Evolutionary conservation across 1,284 basidiomycete genomes (phyloP).

Genomic region (Blastosporella zonata): DNA sequence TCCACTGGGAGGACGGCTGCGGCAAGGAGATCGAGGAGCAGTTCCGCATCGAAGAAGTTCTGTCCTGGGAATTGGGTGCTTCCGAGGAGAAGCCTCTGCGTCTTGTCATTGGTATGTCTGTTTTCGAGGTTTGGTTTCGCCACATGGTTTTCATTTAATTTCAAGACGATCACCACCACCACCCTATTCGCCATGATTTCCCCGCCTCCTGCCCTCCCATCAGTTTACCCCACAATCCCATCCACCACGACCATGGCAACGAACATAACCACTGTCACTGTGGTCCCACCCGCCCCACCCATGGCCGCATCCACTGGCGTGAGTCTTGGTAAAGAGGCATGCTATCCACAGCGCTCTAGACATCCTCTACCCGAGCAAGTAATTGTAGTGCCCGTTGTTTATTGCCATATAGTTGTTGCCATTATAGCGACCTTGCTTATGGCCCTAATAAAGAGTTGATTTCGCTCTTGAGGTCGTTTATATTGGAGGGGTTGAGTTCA

Average conservation of each 20-base stretch:
- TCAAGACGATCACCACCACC: conserved; percentile 5
- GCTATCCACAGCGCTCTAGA: too few species aligned
- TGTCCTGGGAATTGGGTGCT: conserved; percentile 33
- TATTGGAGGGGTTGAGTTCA: not conserved
- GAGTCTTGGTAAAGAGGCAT: not conserved
- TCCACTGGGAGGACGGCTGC: conserved; percentile 39
- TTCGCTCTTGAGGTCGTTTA: not conserved
- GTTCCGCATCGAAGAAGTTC: conserved; percentile 30
- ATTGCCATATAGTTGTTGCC: conserved; percentile 9
- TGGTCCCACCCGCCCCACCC: not conserved
- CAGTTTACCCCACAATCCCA: not conserved
- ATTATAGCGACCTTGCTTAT: conserved; percentile 8
- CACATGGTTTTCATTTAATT: not conserved
- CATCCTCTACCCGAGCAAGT: not conserved
- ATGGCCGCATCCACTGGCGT: not conserved
- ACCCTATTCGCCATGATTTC: conserved; percentile 10
- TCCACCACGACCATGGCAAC: conserved; percentile 16
- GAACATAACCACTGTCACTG: conserved; percentile 5
- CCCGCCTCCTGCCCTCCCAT: conserved; percentile 19
- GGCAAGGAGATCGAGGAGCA: conserved; percentile 38
- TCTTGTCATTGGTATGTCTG: conserved; percentile 38
- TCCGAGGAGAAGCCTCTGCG: conserved; percentile 37
- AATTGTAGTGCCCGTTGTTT: not conserved
- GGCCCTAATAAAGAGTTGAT: conserved; percentile 7
- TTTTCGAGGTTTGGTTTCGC: not conserved